Evolutionary conservation across 768 basidiomycete species (phyloP), one percentile per base, ranked within the genome.

Genomic region (Fomitopsis pulvina): DNA sequence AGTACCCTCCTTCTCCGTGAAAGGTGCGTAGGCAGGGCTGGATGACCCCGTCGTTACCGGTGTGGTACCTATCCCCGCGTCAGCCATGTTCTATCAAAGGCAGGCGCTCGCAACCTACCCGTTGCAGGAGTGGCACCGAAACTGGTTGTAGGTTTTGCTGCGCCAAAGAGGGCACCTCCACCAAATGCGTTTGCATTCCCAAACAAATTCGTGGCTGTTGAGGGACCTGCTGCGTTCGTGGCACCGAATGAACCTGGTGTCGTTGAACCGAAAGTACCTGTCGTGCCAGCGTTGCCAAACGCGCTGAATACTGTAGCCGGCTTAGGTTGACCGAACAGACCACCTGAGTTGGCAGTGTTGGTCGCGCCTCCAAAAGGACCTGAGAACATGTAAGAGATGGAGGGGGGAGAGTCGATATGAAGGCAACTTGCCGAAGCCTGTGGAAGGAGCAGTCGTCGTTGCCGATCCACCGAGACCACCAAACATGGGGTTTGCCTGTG

Each of bases 401-500:
- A n/a, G 28, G 42, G 46, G 44, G 22, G 44, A 27, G 41, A 53
- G 47, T 34, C 52, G 54, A 25, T 54, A 58, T 3, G 43, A 43
- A 37, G 53, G 41, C 48, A 41, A 56, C 54, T 45, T 51, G 55
- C 72, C 72, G 56, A 75, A 74, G 16, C 66, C 68, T 32, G 66
- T 56, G 8, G 48, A 52, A 34, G 51, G 52, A 30, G 71, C 56
- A 32, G 66, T 62, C 49, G 66, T 55, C 48, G 66, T 55, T 12
- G 59, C 39, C 24, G 70, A 56, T 47, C 68, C 64, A 22, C 68
- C 71, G 41, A 82, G 62, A 53, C 76, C 79, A 43, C 87, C 87
- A 64, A 90, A 91, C 85, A 90, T 90, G 37, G 87, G 85, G 60
- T 89, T 89, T 4, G 80, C 76, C 55, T 74, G 75, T 1, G 75